Conservation (phyloP, 2,329 filamentous ascomycete genomes). For the Decorospora gaudefroyi region DNA sequence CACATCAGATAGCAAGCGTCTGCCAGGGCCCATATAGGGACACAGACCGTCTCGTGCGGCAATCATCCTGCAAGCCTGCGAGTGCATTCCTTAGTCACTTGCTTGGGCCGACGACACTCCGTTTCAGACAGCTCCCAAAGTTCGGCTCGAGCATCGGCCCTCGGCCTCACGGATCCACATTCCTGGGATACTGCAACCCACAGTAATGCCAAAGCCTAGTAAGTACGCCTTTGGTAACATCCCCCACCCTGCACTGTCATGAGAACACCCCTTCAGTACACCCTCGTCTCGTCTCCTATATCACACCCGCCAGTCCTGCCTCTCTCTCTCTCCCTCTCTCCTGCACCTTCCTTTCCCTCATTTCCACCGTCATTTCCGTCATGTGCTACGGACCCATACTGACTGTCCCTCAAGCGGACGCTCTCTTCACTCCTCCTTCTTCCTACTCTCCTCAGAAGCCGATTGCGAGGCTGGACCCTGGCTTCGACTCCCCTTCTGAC, state of each 20-base stretch:
- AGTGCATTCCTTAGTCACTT: conserved; percentile 46
- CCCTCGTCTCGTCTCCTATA: conserved; percentile 34
- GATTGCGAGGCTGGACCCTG: conserved; percentile 45
- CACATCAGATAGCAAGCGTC: conserved; percentile 40
- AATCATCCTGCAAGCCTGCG: conserved; percentile 39
- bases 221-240: conserved; percentile 45
- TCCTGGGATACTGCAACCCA: conserved; percentile 45
- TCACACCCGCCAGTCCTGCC: conserved; percentile 11
- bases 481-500: conserved; percentile 48
- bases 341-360: conserved; percentile 16
- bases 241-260: conserved; percentile 39
- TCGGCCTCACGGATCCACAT: conserved; percentile 44
- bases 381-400: conserved; percentile 47
- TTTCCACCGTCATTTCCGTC: conserved; percentile 26
- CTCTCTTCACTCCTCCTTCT: conserved; percentile 49
- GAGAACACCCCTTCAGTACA: conserved; percentile 29
- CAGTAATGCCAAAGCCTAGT: conserved; percentile 49
- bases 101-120: conserved; percentile 41
- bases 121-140: conserved; percentile 49
- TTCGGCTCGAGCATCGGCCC: conserved; percentile 41
- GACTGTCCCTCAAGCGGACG: conserved; percentile 50
- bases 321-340: conserved; percentile 10
- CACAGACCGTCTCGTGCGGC: conserved; percentile 48
- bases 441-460: conserved; percentile 49
- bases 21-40: conserved; percentile 41